Evolutionary conservation across 2,329 filamentous ascomycete species (phyloP).

Genomic region (Sordariomycetes sp.): DNA sequence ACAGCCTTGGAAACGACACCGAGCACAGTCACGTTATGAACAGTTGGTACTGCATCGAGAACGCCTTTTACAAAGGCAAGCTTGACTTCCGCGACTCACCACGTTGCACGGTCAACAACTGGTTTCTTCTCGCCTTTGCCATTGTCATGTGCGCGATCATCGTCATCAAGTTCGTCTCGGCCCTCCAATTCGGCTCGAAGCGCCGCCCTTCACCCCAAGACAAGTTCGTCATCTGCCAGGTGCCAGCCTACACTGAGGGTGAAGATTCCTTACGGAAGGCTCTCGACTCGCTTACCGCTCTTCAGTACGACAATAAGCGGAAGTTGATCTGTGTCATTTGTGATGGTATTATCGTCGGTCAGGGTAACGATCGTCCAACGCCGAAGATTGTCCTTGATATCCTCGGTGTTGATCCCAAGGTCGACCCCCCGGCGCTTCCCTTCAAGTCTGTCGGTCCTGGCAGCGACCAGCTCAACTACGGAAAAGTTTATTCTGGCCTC

Average conservation of each 20-base stretch:
- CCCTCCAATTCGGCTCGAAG: conserved; percentile 89
- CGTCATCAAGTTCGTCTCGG: conserved; percentile 79
- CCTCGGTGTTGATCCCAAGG: conserved; percentile 90
- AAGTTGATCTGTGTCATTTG: conserved; percentile 96
- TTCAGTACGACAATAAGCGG: conserved; percentile 96
- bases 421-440: conserved; percentile 86
- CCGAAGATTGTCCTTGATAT: conserved; percentile 98
- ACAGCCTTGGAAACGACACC: conserved; percentile 41
- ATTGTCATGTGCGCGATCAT: conserved; percentile 75
- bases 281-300: conserved; percentile 84
- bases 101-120: conserved; percentile 82
- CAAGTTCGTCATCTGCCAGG: conserved; percentile 98
- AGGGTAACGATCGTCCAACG: conserved; percentile 91
- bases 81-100: conserved; percentile 74
- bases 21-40: conserved; percentile 43
- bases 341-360: conserved; percentile 93
- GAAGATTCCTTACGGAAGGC: conserved; percentile 92
- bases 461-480: conserved; percentile 91
- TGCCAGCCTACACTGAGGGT: conserved; percentile 95
- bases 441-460: conserved; percentile 90
- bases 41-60: conserved; percentile 72
- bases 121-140: conserved; percentile 80
- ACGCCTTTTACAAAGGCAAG: conserved; percentile 73
- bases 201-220: conserved; percentile 83
- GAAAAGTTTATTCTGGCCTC: conserved; percentile 94